A percentile compares a stretch with the other conserved stretches of the same genome.
These are phyloP conservation scores for Camellia granthamiana DNA, from an alignment of 148 eudicot genomes.

Conservation along the genomic window DNA sequence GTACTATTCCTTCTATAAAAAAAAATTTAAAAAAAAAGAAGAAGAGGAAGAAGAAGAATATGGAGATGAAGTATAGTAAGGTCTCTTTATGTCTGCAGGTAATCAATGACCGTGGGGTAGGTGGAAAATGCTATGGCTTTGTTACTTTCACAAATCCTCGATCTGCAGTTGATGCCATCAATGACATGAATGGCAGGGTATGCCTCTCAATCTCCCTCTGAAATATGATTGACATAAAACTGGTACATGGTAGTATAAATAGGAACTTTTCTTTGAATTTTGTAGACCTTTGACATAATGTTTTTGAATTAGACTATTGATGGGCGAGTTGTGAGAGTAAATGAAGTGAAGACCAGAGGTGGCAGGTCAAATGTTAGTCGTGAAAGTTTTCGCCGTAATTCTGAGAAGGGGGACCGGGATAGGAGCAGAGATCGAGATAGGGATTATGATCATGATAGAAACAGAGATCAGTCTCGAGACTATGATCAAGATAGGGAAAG, in stretches of 20 bases:
- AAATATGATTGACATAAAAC: background rate
- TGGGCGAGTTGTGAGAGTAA: slow-evolving; percentile 79
- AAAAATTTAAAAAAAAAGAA: too few relatives aligned
- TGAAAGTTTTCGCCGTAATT: slow-evolving; percentile 45
- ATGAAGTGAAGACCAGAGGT: slow-evolving; percentile 66
- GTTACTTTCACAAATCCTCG: slow-evolving; percentile 81
- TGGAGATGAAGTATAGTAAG: background rate
- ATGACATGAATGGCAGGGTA: slow-evolving; percentile 66
- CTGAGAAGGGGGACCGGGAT: slow-evolving; percentile 44
- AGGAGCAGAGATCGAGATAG: slow-evolving; percentile 55
- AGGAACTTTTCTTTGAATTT: background rate
- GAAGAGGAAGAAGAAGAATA: too few relatives aligned
- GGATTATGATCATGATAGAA: slow-evolving; percentile 33
- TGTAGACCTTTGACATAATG: slow-evolving; percentile 10
- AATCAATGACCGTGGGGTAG: slow-evolving; percentile 61
- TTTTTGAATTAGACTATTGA: slow-evolving; percentile 53
- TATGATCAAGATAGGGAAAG: slow-evolving; percentile 37
- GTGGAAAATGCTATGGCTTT: slow-evolving; percentile 89
- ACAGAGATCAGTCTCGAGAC: slow-evolving; percentile 42
- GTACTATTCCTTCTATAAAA: too few relatives aligned
- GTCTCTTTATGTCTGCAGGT: slow-evolving; percentile 37
- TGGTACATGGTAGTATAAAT: background rate
- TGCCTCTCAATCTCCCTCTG: background rate
- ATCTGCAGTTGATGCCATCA: slow-evolving; percentile 71
- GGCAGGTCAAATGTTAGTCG: slow-evolving; percentile 51